A percentile compares a stretch with the other conserved stretches of the same genome.
phyloP scores from a whole-genome alignment of 176 grass and related monocot species.

The Otatea glauca region DNA sequence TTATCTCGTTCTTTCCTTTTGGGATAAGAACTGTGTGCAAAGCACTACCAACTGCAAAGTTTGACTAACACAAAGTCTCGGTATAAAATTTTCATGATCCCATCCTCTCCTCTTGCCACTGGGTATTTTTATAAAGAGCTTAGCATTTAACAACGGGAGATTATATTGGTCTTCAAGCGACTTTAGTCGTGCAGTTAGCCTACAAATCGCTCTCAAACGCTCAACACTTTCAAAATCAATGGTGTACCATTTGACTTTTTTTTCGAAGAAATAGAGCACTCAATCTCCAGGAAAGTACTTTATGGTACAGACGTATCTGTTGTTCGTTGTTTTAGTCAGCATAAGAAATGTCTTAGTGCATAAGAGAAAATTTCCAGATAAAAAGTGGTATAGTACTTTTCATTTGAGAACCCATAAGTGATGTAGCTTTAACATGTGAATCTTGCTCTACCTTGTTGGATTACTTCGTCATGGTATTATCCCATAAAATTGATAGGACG shows the following conservation, averaged over 20 bases:
- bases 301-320: not conserved
- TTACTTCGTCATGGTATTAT: too few species aligned
- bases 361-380: not conserved
- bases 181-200: not conserved
- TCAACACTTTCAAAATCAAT: not conserved
- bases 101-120: conserved; percentile 19
- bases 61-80: not conserved
- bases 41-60: not conserved
- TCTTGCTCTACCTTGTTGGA: not conserved
- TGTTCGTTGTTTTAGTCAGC: not conserved
- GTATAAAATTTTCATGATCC: conserved; percentile 13
- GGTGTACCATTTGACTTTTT: not conserved
- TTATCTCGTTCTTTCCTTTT: not conserved
- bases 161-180: not conserved
- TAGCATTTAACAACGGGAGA: not conserved
- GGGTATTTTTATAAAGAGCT: not conserved
- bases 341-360: not conserved
- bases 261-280: not conserved
- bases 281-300: conserved; percentile 20
- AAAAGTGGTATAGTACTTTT: not conserved
- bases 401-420: too few species aligned
- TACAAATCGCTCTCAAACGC: not conserved
- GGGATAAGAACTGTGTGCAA: not conserved
- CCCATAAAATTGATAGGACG: too few species aligned
- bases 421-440: not conserved